Base-by-base conservation (phyloP, 2,329 filamentous ascomycete genomes). In the Claviceps monticola region DNA sequence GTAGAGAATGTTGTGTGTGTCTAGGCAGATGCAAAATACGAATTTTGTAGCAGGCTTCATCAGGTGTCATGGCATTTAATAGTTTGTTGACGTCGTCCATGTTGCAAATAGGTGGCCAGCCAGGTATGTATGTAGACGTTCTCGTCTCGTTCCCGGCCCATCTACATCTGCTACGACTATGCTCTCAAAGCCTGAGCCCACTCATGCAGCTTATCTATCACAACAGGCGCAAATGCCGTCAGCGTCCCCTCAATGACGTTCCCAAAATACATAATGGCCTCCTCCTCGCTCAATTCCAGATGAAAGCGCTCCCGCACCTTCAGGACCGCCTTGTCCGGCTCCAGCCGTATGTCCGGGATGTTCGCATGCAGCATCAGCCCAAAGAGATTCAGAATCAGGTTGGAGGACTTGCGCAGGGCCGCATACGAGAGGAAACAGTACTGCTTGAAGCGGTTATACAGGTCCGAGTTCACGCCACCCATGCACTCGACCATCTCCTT, bases 401-500 rank as follows among this genome's bases (percentile, higher is more conserved):
- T 94, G 17, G 84, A 87, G 2, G 83, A 88, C 65, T 97, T 95
- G 53, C 93, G 81, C 44, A 98, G 73, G 1, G 93, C 90, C 1
- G 86, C 88, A 68, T 95, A 98, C 0, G 93, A 88, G 3, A 95
- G 86, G 68, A 95, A 96, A 66, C 89, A 95, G 67, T 97, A 95
- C 61, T 94, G 87, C 64, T 93, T 93, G 70, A 98, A 98, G 50
- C 85, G 80, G 44, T 83, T 75, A 66, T 95, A 98, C 56, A 94
- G 84, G 21, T 86, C 80, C 3, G 86, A 88, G 37, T 78, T 76
- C 7, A 83, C 77, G 13, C 93, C 93, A 42, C 94, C 94, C 88
- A 98, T 96, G 56, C 90, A 93, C 62, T 98, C 93, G 3, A 97
- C 88, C 93, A 98, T 98, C 64, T 98, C 91, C 60, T 90, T 91